Base-by-base conservation (phyloP, 352 stramenopile genomes). In the Pythium pectinolyticum region DNA sequence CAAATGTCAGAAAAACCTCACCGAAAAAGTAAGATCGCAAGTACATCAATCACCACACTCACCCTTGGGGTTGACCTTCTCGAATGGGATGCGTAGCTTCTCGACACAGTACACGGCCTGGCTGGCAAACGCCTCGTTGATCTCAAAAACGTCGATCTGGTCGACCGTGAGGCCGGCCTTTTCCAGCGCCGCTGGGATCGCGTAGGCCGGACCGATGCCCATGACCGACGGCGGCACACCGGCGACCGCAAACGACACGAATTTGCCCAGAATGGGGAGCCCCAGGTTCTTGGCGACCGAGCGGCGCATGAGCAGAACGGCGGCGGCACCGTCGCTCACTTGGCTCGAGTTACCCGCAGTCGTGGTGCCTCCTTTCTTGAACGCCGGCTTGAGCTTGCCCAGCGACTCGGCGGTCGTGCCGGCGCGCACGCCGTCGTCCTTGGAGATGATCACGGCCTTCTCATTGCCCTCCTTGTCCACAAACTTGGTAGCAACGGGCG, bases 111-210 rank as follows among this genome's bases (percentile, higher is more conserved):
- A 96, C 54, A 84, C 72, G 2, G 88, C 86, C 75, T 93, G 86
- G 64, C 82, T 94, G 24, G 89, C 89, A 60, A 97, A 97, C 28
- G 90, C 90, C 69, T 97, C 90, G 70, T 97, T 97, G 63, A 97
- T 90, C 74, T 97, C 90, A 62, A 89, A 96, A 9, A 97, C 72
- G 63, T 96, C 90, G 50, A 97, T 93, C 65, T 97, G 75, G 57
- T 84, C 75, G 27, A 85, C 61, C 40, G 69, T 72, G 63, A 95
- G 65, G 32, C 62, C 61, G 19, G 87, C 84, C 69, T 92, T 88
- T 53, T 87, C 73, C 45, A 95, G 57, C 9, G 80, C 82, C 61
- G 78, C 80, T 12, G 85, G 87, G 59, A 96, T 96, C 24, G 89
- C 89, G 27, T 82, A 75, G 11, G 82, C 80, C n/a, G 87, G 87